Evolutionary conservation across 2,329 filamentous ascomycete genomes (phyloP).

Genomic region (Paracorniculantispora psalliotae): DNA sequence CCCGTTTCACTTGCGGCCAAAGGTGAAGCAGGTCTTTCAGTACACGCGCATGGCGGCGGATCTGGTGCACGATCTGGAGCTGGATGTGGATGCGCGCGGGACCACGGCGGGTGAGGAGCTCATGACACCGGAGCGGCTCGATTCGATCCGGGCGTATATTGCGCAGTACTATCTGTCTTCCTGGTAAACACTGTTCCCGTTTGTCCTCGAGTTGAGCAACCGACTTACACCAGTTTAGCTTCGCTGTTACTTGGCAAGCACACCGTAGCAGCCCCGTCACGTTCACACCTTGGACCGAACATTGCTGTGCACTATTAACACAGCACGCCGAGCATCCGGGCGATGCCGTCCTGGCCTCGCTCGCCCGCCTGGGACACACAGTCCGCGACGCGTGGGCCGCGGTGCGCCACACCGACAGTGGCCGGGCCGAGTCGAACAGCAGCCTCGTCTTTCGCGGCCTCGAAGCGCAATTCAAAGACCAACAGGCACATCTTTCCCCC

Average conservation of each 20-base stretch:
- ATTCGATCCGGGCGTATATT: constrained; percentile 39
- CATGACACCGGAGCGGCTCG: constrained; percentile 28
- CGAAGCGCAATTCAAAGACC: constrained; percentile 41
- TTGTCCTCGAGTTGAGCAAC: constrained; percentile 8
- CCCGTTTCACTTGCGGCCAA: constrained; percentile 49
- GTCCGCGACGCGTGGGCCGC: constrained; percentile 33
- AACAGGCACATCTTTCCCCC: constrained; percentile 32
- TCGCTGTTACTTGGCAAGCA: constrained; percentile 34
- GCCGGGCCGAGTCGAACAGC: constrained; percentile 33
- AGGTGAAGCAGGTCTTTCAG: constrained; percentile 43
- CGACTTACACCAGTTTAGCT: constrained; percentile 27
- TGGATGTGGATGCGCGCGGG: constrained; percentile 36
- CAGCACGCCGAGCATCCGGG: constrained; percentile 29
- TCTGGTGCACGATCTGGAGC: constrained; percentile 44
- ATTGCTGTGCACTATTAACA: constrained; percentile 42
- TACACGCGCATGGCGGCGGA: constrained; percentile 50
- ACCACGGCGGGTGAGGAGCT: neutral
- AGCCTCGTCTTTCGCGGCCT: constrained; percentile 43
- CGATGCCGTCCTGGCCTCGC: constrained; percentile 40
- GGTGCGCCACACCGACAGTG: constrained; percentile 22
- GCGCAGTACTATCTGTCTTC: constrained; percentile 10
- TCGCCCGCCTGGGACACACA: constrained; percentile 38
- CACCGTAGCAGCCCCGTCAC: constrained; percentile 24
- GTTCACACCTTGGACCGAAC: constrained; percentile 39
- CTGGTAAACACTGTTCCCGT: neutral